Conservation (phyloP, 2,329 filamentous ascomycete species). For the Drechslerella dactyloides region DNA sequence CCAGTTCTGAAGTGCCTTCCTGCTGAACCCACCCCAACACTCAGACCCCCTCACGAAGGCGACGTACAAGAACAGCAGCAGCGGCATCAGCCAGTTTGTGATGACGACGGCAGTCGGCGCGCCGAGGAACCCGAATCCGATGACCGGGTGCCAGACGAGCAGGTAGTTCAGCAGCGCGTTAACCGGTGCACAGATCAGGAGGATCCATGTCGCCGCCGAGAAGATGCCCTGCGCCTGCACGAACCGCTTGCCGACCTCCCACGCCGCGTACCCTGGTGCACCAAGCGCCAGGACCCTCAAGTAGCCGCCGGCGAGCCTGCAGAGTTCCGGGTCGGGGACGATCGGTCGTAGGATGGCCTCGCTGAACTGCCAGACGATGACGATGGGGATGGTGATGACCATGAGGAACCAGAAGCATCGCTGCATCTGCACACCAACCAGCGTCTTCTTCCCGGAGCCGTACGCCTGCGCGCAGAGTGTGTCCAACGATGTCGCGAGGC, state of each 20-base stretch:
- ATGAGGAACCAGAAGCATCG: slow-evolving; percentile 81
- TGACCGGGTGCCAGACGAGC: slow-evolving; percentile 54
- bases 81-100: slow-evolving; percentile 75
- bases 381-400: slow-evolving; percentile 74
- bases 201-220: slow-evolving; percentile 78
- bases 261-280: slow-evolving; percentile 73
- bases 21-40: slow-evolving; percentile 82
- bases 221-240: slow-evolving; percentile 89
- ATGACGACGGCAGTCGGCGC: slow-evolving; percentile 78
- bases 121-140: slow-evolving; percentile 74
- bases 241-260: slow-evolving; percentile 75
- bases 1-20: slow-evolving; percentile 75
- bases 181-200: slow-evolving; percentile 80
- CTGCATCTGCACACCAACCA: slow-evolving; percentile 84
- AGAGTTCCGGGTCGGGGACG: slow-evolving; percentile 74
- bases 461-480: slow-evolving; percentile 94
- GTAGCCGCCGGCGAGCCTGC: slow-evolving; percentile 74
- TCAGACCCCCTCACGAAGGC: slow-evolving; percentile 72
- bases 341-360: slow-evolving; percentile 70
- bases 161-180: slow-evolving; percentile 78
- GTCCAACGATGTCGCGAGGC: slow-evolving; percentile 82
- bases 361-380: slow-evolving; percentile 72
- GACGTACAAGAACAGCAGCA: slow-evolving; percentile 76
- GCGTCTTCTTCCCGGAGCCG: slow-evolving; percentile 84
- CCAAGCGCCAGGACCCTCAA: slow-evolving; percentile 73